phyloP scores from a whole-genome alignment of 176 grass and related monocot genomes.

The Oryza australiensis region DNA sequence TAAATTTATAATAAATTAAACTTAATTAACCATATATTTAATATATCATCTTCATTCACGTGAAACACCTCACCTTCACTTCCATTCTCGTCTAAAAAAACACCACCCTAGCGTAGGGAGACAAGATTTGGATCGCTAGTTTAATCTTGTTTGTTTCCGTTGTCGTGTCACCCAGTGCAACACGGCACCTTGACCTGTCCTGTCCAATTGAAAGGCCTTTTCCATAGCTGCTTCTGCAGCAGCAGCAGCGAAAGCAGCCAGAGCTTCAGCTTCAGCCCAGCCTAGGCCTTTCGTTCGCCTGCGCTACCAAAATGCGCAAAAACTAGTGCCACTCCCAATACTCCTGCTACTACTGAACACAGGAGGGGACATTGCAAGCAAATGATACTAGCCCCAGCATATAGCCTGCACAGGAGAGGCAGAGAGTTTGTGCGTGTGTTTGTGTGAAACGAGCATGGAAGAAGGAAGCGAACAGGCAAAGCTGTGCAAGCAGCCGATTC shows the following conservation, averaged over 20 bases:
- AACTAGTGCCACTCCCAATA: slow-evolving; percentile 15
- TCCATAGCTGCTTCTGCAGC: not conserved
- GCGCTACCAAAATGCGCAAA: slow-evolving; percentile 16
- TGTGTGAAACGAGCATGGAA: too few species aligned
- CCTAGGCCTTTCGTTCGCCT: not conserved
- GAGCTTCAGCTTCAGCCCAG: not conserved
- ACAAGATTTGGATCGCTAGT: not conserved
- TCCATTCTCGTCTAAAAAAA: too few species aligned
- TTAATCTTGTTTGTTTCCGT: not conserved
- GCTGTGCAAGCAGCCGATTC: not conserved
- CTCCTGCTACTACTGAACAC: not conserved
- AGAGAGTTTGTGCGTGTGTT: not conserved
- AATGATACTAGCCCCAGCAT: not conserved
- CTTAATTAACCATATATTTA: too few species aligned
- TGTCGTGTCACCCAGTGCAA: not conserved
- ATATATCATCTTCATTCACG: too few species aligned
- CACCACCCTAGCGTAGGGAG: not conserved
- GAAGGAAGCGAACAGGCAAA: slow-evolving; percentile 2
- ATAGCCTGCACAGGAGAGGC: not conserved
- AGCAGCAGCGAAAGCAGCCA: not conserved
- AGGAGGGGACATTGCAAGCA: not conserved
- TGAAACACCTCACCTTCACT: too few species aligned
- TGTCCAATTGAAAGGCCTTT: slow-evolving; percentile 29
- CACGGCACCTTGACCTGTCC: slow-evolving; percentile 37
- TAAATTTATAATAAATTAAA: too few species aligned